Conservation (phyloP, 1,284 basidiomycete species). For the Anthracocystis panici-leucophaei region DNA sequence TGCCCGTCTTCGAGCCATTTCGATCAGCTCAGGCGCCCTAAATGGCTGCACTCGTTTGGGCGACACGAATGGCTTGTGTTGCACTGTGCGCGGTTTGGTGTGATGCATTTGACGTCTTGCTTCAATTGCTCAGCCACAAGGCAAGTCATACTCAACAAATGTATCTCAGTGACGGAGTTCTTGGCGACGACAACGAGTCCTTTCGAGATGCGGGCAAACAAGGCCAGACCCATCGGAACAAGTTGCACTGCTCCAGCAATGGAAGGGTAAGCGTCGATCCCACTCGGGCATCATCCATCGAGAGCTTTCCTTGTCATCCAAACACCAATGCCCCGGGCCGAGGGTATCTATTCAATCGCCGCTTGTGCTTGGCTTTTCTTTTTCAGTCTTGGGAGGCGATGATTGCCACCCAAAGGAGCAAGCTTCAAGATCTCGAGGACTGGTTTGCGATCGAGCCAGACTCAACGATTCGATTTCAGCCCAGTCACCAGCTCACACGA, state of each 20-base stretch:
- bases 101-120: too few relatives aligned
- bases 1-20: too few relatives aligned
- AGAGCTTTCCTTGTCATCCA: background rate
- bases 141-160: background rate
- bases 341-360: background rate
- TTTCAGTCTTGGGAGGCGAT: background rate
- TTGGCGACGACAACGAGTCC: constrained; percentile 4
- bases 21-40: too few relatives aligned
- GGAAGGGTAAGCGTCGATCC: background rate
- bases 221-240: background rate
- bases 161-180: constrained; percentile 6
- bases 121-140: too few relatives aligned
- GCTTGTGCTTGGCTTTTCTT: background rate
- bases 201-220: too few relatives aligned
- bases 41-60: too few relatives aligned
- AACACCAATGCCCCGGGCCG: background rate
- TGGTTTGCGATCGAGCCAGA: too few relatives aligned
- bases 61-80: too few relatives aligned
- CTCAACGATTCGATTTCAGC: too few relatives aligned
- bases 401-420: background rate
- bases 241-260: too few relatives aligned
- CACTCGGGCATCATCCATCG: background rate
- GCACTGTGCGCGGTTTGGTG: too few relatives aligned
- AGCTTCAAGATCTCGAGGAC: background rate
- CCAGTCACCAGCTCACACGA: too few relatives aligned